Conservation (phyloP, 371 early-diverging fungal genomes). For the Synchytrium microbalum region DNA sequence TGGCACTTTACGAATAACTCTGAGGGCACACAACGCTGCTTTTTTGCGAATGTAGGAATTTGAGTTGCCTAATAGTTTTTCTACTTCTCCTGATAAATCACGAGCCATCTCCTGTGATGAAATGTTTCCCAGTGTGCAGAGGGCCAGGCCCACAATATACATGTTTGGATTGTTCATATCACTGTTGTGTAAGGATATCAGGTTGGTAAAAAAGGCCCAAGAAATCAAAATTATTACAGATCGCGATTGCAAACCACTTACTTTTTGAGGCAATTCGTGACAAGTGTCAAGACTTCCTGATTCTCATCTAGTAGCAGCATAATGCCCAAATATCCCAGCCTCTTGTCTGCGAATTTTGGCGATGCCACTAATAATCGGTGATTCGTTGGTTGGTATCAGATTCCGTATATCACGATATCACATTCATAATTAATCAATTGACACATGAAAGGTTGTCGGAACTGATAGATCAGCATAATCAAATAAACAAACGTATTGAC, state of each 20-base stretch:
- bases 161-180: conserved; percentile 92
- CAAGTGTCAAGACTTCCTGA: conserved; percentile 88
- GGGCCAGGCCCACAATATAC: conserved; percentile 91
- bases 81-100: conserved; percentile 90
- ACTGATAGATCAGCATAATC: no score
- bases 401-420: background rate
- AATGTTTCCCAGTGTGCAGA: conserved; percentile 92
- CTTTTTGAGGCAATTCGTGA: conserved; percentile 96
- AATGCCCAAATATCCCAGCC: conserved; percentile 93
- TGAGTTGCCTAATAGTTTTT: conserved; percentile 79
- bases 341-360: conserved; percentile 87
- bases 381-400: conserved; percentile 1
- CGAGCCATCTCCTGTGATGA: conserved; percentile 91
- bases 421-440: background rate
- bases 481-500: conserved; percentile 8
- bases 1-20: conserved; percentile 87
- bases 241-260: conserved; percentile 30
- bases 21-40: conserved; percentile 89
- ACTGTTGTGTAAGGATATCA: conserved; percentile 32
- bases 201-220: conserved; percentile 9
- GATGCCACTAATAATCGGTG: conserved; percentile 60
- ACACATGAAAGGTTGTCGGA: no score
- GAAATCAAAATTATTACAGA: background rate
- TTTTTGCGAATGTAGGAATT: conserved; percentile 94
- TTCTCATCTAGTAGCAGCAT: conserved; percentile 95